Base-by-base conservation (phyloP, 305 asterid genomes). In the Solanum hybrid region DNA sequence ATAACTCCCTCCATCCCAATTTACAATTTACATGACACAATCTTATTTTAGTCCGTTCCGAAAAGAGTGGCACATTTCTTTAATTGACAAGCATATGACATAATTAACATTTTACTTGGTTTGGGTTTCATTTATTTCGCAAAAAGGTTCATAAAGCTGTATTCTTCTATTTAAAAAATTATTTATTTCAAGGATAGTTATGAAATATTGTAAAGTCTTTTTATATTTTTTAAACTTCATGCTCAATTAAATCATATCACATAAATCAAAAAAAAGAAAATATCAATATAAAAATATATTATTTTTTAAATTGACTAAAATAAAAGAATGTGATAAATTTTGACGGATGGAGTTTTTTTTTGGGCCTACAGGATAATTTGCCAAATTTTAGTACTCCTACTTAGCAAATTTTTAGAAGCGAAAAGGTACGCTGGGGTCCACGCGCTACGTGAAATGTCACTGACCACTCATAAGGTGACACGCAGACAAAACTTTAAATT, bases 21-120 rank as follows among this genome's bases (percentile, higher is more conserved):
- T 56, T 2, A 51, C 27, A 64, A 1, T 22, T 66, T 22, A 66
- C 14, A 4, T 66, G 27, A 9, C 27, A n/a, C 29, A 9, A n/a
- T 0, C 11, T n/a, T 10, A 2, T n/a, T 66, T 9, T 66, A 66
- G 1, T 66, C 26, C 1, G 29, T 9, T 24, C 2, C 3, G 1
- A 8, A 3, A 22, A 17, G 5, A 64, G 12, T 64, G 5, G 0
- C 27, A 64, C 5, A 9, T 64, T 22, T n/a, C 6, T 64, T 22
- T 66, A n/a, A 22, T n/a, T 3, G 7, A n/a, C 2, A 66, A 66
- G 2, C 5, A n/a, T 66, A n/a, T 4, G 13, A 66, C 15, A 4
- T 10, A 22, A n/a, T n/a, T 10, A 10, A 66, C 3, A n/a, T 66
- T 66, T 66, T n/a, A 9, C 6, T 66, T 10, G 6, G 5, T 4